Base-by-base conservation (phyloP, 129 eudicot species). In the Ambrosia artemisiifolia region DNA sequence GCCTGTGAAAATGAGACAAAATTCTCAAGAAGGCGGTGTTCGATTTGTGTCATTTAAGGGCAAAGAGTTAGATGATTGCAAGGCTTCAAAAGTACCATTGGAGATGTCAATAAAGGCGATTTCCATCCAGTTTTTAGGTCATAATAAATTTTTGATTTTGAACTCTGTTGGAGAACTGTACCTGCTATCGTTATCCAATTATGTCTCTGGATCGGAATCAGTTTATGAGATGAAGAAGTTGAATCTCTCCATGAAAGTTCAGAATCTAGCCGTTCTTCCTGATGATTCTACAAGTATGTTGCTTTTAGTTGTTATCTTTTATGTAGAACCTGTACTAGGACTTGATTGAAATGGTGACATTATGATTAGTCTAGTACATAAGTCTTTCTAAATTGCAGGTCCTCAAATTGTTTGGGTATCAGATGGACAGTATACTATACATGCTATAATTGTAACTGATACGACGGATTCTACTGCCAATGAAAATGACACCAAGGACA, bases 341-440 rank as follows among this genome's bases (percentile, higher is more conserved):
- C 3, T n/a, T 35, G 76, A 40, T 67, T 14, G 47, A 75, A 40
- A 44, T 63, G 70, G 28, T 81, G 65, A 38, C 48, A 14, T 79
- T 66, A 48, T 47, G 69, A 20, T 59, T 34, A 57, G 60, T 63
- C 78, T 83, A 33, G 44, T 72, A 16, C 10, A 4, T 59, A 9
- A 24, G 72, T 69, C 33, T 75, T 53, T 56, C 73, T 76, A 53
- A 62, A 14, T 63, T 85, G 72, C 87, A 92, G 98, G 84, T 77
- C 59, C 86, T 62, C 88, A 82, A 66, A 84, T 76, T 60, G 83
- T 89, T 71, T 92, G 98, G 98, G 74, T 92, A 63, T 86, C 98
- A 34, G 98, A 92, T 83, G 98, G 96, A 56, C 67, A 78, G 18
- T 54, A 89, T 80, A 85, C 95, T 34, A 78, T 92, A 63, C 95